phyloP scores from a whole-genome alignment of 345 rosid genomes.

The Xanthoceras sorbifolium region DNA sequence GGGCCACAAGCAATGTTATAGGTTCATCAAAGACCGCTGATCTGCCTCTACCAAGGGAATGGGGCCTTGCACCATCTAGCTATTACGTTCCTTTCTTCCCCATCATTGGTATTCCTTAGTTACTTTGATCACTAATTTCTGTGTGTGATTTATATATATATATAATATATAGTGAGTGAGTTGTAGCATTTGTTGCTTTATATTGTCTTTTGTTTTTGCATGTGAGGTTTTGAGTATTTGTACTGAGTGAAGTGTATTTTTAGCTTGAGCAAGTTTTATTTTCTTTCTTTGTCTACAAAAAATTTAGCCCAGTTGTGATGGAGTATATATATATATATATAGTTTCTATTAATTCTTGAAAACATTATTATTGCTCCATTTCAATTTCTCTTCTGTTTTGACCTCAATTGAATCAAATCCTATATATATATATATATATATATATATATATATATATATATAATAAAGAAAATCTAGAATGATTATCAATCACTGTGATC shows the following conservation, averaged over 20 bases:
- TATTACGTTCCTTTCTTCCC: constrained; percentile 78
- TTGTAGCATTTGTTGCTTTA: neutral
- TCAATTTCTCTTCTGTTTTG: no score
- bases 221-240: neutral
- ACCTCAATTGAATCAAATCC: no score
- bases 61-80: constrained; percentile 95
- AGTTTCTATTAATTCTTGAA: neutral
- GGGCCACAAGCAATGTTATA: constrained; percentile 4
- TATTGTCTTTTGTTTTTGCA: neutral
- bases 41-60: constrained; percentile 73
- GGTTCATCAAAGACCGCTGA: constrained; percentile 70
- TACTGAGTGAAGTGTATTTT: neutral
- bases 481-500: no score
- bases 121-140: constrained; percentile 8
- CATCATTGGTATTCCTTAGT: constrained; percentile 83
- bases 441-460: no score
- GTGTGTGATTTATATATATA: neutral
- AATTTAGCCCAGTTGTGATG: neutral
- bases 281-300: neutral
- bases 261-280: neutral
- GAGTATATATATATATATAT: neutral
- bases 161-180: neutral
- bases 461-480: no score
- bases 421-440: no score
- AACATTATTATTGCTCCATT: neutral